Percentiles rank a stretch among this genome's conserved stretches.
These are phyloP conservation scores for Ophioceras dolichostomum DNA, from an alignment of 2,329 filamentous ascomycete genomes.

Conservation along the genomic window DNA sequence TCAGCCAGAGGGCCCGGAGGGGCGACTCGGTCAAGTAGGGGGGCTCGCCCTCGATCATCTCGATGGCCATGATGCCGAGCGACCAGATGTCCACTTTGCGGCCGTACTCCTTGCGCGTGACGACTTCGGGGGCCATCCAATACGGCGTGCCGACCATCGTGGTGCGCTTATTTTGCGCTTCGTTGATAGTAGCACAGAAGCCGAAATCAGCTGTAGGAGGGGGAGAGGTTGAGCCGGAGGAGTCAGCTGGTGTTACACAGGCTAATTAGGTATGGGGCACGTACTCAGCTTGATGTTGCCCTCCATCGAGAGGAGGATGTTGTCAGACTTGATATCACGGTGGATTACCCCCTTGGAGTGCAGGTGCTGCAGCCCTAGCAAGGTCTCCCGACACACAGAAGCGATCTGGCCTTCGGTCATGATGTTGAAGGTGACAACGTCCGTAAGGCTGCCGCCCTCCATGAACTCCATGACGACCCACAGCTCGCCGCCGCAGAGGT, in stretches of 20 bases:
- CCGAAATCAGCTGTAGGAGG: constrained; percentile 71
- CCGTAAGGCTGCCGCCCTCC: constrained; percentile 94
- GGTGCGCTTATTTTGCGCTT: constrained; percentile 90
- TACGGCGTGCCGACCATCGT: constrained; percentile 99
- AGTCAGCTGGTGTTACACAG: neutral
- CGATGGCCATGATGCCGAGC: constrained; percentile 97
- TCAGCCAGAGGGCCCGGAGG: constrained; percentile 83
- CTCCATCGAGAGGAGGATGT: constrained; percentile 85
- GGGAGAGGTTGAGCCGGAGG: neutral
- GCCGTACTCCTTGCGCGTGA: constrained; percentile 94
- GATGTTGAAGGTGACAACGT: constrained; percentile 98
- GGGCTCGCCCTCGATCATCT: constrained; percentile 98
- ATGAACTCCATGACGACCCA: constrained; percentile 99
- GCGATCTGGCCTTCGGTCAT: constrained; percentile 98
- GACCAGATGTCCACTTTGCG: constrained; percentile 99
- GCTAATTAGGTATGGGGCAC: too few species aligned
- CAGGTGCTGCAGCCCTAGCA: constrained; percentile 84
- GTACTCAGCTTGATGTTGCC: constrained; percentile 95
- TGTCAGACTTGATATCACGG: constrained; percentile 98
- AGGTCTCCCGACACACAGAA: constrained; percentile 84
- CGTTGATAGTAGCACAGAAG: constrained; percentile 97
- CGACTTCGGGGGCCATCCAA: constrained; percentile 99
- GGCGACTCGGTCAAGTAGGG: constrained; percentile 95
- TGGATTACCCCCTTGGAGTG: constrained; percentile 98
- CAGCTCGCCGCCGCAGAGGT: constrained; percentile 75